phyloP scores from a whole-genome alignment of 176 grass and related monocot species.

The Lolium multiflorum region DNA sequence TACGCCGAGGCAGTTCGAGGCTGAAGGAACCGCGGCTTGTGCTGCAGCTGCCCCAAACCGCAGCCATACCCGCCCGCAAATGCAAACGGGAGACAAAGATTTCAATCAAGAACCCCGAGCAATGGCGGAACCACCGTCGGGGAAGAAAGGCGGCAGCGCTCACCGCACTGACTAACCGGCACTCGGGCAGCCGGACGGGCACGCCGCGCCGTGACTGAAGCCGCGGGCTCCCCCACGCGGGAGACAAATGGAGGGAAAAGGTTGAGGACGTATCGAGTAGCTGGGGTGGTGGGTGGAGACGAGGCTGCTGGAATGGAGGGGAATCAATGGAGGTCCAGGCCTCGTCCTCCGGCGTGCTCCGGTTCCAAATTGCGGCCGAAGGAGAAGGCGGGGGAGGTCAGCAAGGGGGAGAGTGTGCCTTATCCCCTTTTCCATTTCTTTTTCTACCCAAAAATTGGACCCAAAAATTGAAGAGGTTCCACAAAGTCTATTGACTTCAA shows the following conservation, averaged over 20 bases:
- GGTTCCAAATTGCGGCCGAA: too few relatives aligned
- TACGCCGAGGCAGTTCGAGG: conserved; percentile 23
- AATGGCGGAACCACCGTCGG: neutral
- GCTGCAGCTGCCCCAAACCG: conserved; percentile 59
- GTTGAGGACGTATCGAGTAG: neutral
- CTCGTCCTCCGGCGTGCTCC: too few relatives aligned
- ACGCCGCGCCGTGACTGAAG: neutral
- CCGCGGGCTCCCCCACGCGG: neutral
- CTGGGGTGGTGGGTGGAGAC: neutral
- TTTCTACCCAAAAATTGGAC: too few relatives aligned
- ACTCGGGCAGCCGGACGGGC: neutral
- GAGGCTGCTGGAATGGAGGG: neutral
- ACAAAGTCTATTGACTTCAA: too few relatives aligned
- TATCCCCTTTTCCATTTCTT: too few relatives aligned
- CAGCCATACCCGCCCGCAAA: conserved; percentile 42
- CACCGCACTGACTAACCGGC: neutral
- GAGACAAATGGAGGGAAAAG: neutral
- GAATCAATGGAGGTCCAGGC: neutral
- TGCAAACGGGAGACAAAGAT: neutral
- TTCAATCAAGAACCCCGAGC: neutral
- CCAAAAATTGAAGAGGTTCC: too few relatives aligned
- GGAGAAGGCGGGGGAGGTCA: too few relatives aligned
- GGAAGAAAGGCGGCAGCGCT: neutral
- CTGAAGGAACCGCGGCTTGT: conserved; percentile 45
- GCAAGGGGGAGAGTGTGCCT: too few relatives aligned